Evolutionary conservation across 352 stramenopile species (phyloP).

Genomic region (Thalassiosira sp.): DNA sequence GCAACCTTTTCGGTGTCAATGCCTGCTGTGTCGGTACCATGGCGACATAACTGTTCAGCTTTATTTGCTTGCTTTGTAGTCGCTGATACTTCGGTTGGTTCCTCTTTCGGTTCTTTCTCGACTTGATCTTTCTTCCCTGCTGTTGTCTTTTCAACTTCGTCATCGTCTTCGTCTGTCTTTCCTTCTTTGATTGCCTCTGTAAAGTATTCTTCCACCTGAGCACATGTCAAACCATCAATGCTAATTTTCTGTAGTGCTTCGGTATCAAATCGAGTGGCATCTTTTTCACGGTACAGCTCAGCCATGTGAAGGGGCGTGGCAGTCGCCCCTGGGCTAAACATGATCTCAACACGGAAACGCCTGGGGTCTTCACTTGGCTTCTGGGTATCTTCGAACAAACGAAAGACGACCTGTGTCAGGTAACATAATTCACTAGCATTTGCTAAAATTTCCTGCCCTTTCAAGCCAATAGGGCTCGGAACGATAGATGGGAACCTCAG

Average conservation of each 20-base stretch:
- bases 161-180: slow-evolving; percentile 49
- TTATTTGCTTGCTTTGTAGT: neutral
- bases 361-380: slow-evolving; percentile 77
- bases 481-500: slow-evolving; percentile 83
- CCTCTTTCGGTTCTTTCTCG: slow-evolving; percentile 8
- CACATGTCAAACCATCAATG: slow-evolving; percentile 75
- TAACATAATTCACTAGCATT: slow-evolving; percentile 94
- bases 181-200: slow-evolving; percentile 68
- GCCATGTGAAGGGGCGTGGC: slow-evolving; percentile 67
- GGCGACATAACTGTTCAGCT: neutral
- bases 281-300: slow-evolving; percentile 68
- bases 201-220: slow-evolving; percentile 83
- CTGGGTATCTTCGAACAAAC: slow-evolving; percentile 94
- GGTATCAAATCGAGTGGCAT: slow-evolving; percentile 77
- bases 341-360: slow-evolving; percentile 84
- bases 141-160: slow-evolving; percentile 3
- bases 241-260: slow-evolving; percentile 67
- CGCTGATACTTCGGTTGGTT: neutral
- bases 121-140: slow-evolving; percentile 19
- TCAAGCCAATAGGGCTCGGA: slow-evolving; percentile 54
- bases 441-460: slow-evolving; percentile 83
- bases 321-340: slow-evolving; percentile 61
- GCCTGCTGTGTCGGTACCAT: neutral
- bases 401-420: slow-evolving; percentile 97
- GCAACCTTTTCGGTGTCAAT: neutral